Percentiles rank a stretch among this genome's conserved stretches.
Evolutionary conservation across 2,329 filamentous ascomycete genomes (phyloP).

Genomic region (Grosmannia huntii): DNA sequence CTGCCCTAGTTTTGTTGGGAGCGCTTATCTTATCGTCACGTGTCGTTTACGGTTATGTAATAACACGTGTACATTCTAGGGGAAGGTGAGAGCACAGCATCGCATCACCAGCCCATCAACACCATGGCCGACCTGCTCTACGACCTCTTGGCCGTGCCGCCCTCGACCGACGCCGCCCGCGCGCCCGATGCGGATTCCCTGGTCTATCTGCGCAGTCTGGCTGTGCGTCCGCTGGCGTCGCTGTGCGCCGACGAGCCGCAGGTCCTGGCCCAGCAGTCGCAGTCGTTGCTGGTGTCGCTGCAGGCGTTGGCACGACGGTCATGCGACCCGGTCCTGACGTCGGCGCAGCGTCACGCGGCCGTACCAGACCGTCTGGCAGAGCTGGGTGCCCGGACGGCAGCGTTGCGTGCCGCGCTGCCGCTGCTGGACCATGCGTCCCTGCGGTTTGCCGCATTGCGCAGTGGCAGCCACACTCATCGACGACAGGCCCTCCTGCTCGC

Average conservation of each 20-base stretch:
- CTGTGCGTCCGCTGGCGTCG: conserved; percentile 61
- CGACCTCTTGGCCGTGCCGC: conserved; percentile 46
- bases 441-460: conserved; percentile 54
- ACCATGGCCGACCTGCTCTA: conserved; percentile 60
- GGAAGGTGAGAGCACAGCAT: too few species aligned
- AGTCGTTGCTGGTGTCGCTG: conserved; percentile 69
- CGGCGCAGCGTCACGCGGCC: conserved; percentile 63
- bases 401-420: conserved; percentile 61
- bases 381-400: conserved; percentile 50
- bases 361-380: conserved; percentile 59
- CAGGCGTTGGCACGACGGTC: conserved; percentile 85
- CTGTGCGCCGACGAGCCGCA: conserved; percentile 66
- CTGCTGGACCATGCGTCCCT: conserved; percentile 67
- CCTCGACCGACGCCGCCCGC: conserved; percentile 17
- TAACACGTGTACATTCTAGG: too few species aligned
- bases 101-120: too few species aligned
- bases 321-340: conserved; percentile 71
- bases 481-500: conserved; percentile 71
- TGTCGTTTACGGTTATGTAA: too few species aligned
- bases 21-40: too few species aligned
- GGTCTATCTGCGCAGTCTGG: conserved; percentile 65
- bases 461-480: conserved; percentile 48
- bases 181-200: conserved; percentile 39
- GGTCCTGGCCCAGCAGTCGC: conserved; percentile 65
- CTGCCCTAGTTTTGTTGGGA: too few species aligned